These are phyloP conservation scores for Senna tora DNA, from an alignment of 306 rosid species.

Conservation along the genomic window DNA sequence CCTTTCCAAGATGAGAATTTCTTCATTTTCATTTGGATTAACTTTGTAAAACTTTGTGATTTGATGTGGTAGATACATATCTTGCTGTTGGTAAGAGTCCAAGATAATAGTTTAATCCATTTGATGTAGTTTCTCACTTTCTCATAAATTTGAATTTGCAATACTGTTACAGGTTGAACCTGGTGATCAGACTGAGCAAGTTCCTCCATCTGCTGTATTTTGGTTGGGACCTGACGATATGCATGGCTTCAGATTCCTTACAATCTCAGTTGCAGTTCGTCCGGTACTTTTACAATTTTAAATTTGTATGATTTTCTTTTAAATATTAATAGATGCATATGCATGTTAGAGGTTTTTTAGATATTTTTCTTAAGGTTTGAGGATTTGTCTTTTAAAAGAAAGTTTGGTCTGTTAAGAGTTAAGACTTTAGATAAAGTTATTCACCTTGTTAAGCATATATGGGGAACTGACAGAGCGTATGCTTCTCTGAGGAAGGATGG, in stretches of 20 bases:
- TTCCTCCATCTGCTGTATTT: slow-evolving; percentile 88
- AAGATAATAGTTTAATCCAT: slow-evolving; percentile 28
- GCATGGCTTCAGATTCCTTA: slow-evolving; percentile 89
- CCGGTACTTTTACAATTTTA: slow-evolving; percentile 64
- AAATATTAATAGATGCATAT: neutral
- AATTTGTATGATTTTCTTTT: slow-evolving; percentile 28
- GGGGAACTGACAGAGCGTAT: no score
- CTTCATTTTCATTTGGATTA: slow-evolving; percentile 35
- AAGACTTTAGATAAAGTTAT: no score
- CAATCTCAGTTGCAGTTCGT: slow-evolving; percentile 98
- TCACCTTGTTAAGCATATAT: no score
- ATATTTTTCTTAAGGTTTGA: no score
- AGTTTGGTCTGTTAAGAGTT: no score
- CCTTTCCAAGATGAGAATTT: slow-evolving; percentile 22
- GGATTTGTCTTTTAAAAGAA: no score
- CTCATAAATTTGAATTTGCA: slow-evolving; percentile 41
- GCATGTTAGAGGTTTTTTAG: no score
- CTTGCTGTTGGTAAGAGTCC: slow-evolving; percentile 29
- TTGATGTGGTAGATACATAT: slow-evolving; percentile 8
- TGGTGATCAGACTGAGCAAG: slow-evolving; percentile 98
- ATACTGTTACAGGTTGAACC: slow-evolving; percentile 77
- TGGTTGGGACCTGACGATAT: slow-evolving; percentile 85
- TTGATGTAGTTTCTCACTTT: slow-evolving; percentile 37
- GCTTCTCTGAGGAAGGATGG: no score
- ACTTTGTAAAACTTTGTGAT: slow-evolving; percentile 12